phyloP scores from a whole-genome alignment of 2,329 filamentous ascomycete species.

The Hypocrella siamensis region DNA sequence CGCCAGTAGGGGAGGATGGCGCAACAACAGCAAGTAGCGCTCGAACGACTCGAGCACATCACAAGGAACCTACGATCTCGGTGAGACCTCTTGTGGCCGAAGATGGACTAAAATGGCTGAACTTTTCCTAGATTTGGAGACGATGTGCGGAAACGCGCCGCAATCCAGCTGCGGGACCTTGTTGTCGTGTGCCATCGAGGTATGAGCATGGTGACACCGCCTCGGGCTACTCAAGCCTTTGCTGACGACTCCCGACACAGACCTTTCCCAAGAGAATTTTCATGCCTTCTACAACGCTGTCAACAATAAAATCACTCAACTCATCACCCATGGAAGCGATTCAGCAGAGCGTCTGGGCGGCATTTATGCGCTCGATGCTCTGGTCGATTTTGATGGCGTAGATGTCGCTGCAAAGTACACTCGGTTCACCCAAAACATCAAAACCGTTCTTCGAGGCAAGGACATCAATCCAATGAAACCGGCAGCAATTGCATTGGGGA shows the following conservation, averaged over 20 bases:
- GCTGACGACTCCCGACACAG: too few species aligned
- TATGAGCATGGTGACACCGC: too few species aligned
- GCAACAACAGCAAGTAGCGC: slow-evolving; percentile 34
- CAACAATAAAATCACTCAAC: slow-evolving; percentile 38
- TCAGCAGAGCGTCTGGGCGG: slow-evolving; percentile 81
- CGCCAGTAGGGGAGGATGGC: slow-evolving; percentile 19
- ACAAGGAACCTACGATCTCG: slow-evolving; percentile 39
- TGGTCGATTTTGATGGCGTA: slow-evolving; percentile 93
- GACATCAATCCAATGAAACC: slow-evolving; percentile 83
- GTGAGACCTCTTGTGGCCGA: slow-evolving; percentile 17
- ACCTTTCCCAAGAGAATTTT: slow-evolving; percentile 71
- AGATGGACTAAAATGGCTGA: slow-evolving; percentile 5
- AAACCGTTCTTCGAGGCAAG: slow-evolving; percentile 75
- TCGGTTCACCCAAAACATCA: slow-evolving; percentile 80
- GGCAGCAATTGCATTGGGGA: slow-evolving; percentile 76
- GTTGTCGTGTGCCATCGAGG: slow-evolving; percentile 40
- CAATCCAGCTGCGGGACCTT: slow-evolving; percentile 37
- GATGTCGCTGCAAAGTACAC: slow-evolving; percentile 89
- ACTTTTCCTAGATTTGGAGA: slow-evolving; percentile 20
- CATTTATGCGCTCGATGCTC: slow-evolving; percentile 76
- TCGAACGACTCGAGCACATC: slow-evolving; percentile 38
- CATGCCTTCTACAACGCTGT: slow-evolving; percentile 38
- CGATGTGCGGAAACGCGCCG: slow-evolving; percentile 35
- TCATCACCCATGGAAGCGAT: slow-evolving; percentile 77
- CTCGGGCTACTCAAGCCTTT: too few species aligned